A percentile compares a stretch with the other conserved stretches of the same genome.
Conservation (phyloP, 306 rosid species). For the Delonix regia region DNA sequence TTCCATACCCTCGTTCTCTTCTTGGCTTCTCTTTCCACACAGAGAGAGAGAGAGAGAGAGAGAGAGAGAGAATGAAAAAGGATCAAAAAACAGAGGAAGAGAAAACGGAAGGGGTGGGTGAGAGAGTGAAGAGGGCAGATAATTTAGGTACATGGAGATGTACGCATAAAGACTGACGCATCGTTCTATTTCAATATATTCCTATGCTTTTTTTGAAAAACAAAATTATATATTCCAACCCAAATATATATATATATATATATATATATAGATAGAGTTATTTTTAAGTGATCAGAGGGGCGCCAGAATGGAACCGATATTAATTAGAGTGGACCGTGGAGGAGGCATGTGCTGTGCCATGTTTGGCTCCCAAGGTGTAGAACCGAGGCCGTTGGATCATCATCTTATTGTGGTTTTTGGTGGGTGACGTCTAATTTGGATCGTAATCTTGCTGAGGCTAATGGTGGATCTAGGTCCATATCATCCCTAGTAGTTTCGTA, state of each 20-base stretch:
- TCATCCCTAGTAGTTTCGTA: background rate
- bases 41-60: background rate
- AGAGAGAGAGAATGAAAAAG: background rate
- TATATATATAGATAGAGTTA: no score
- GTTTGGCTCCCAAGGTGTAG: background rate
- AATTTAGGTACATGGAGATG: background rate
- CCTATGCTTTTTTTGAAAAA: background rate
- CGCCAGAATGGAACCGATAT: background rate
- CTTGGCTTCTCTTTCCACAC: background rate
- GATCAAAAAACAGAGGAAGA: no score
- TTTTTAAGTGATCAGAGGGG: no score
- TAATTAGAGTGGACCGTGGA: background rate
- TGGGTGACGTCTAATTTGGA: background rate
- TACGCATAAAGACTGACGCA: background rate
- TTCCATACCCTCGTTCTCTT: conserved; percentile 44
- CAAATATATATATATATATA: no score
- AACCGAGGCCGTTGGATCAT: background rate
- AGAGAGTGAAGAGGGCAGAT: conserved; percentile 7
- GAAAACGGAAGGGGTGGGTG: conserved; percentile 16
- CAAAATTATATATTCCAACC: no score
- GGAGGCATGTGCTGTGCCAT: background rate
- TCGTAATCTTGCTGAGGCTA: background rate
- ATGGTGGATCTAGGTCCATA: background rate
- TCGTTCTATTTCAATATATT: background rate
- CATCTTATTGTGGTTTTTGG: background rate